A percentile compares a stretch with the other conserved stretches of the same genome.
Evolutionary conservation across 2,329 filamentous ascomycete species (phyloP).

Genomic region (Curvularia hawaiiensis): DNA sequence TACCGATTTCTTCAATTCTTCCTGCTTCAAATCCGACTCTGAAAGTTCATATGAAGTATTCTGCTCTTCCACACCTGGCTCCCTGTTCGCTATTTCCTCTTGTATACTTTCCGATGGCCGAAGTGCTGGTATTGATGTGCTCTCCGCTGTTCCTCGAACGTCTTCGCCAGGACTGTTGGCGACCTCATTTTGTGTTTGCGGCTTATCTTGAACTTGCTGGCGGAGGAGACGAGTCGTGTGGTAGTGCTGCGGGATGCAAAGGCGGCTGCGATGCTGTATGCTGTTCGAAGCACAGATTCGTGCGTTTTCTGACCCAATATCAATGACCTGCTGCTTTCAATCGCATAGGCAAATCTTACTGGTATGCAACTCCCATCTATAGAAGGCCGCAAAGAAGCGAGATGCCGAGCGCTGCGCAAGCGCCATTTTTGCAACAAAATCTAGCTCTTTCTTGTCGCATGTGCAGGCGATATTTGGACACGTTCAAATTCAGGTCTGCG

Average conservation of each 20-base stretch:
- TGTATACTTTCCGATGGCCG: slow-evolving; percentile 1
- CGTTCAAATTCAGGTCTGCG: neutral
- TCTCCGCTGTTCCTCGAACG: neutral
- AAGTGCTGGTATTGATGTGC: neutral
- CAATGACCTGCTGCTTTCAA: neutral
- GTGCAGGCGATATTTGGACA: neutral
- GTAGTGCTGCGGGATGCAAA: slow-evolving; percentile 12
- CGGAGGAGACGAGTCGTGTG: slow-evolving; percentile 18
- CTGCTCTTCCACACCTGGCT: slow-evolving; percentile 4
- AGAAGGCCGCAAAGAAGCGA: slow-evolving; percentile 53
- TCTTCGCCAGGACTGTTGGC: neutral
- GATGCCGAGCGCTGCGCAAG: slow-evolving; percentile 27
- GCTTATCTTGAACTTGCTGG: slow-evolving; percentile 13
- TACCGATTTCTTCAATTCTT: slow-evolving; percentile 19
- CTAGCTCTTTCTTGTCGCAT: neutral
- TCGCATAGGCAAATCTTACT: slow-evolving; percentile 24
- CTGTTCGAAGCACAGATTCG: slow-evolving; percentile 11
- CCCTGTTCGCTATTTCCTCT: slow-evolving; percentile 1
- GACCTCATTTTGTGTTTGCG: slow-evolving; percentile 8
- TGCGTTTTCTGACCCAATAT: slow-evolving; percentile 18
- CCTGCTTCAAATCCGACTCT: slow-evolving; percentile 9
- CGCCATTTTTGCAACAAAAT: slow-evolving; percentile 20
- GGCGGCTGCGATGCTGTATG: slow-evolving; percentile 2
- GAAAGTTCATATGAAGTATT: neutral
- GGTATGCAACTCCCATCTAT: slow-evolving; percentile 47